phyloP scores from a whole-genome alignment of 345 rosid species.

The Brassica rapa region DNA sequence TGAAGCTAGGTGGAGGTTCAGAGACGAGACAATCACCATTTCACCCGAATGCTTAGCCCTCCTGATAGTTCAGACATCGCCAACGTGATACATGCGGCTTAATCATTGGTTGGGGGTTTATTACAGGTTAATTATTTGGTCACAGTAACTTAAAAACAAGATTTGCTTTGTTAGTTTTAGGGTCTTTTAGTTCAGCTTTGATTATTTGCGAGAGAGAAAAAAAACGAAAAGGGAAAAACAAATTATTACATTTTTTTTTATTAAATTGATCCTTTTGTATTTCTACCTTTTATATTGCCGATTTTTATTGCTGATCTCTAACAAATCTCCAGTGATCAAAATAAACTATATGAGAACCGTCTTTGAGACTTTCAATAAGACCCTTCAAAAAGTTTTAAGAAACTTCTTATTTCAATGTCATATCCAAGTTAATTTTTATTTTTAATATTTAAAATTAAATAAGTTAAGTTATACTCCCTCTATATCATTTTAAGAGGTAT shows the following conservation, averaged over 20 bases:
- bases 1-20: conserved; percentile 63
- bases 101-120: conserved; percentile 14
- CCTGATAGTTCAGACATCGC: conserved; percentile 48
- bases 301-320: too few species aligned
- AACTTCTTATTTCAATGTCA: too few species aligned
- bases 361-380: too few species aligned
- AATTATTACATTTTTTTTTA: background rate
- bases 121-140: conserved; percentile 33
- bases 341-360: too few species aligned
- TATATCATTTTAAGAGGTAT: too few species aligned
- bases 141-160: conserved; percentile 35
- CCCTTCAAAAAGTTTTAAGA: too few species aligned
- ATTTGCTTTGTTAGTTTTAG: conserved; percentile 27
- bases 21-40: conserved; percentile 88
- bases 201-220: conserved; percentile 15
- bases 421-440: too few species aligned
- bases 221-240: background rate
- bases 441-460: too few species aligned
- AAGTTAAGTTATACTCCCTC: too few species aligned
- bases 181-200: conserved; percentile 36
- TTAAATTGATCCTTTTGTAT: too few species aligned
- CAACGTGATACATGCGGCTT: conserved; percentile 57
- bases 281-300: too few species aligned
- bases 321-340: too few species aligned
- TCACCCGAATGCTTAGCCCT: conserved; percentile 72